Evolutionary conservation across 441 rosid species (phyloP), one percentile per base, ranked within the genome.

Genomic region (Iberis amara): DNA sequence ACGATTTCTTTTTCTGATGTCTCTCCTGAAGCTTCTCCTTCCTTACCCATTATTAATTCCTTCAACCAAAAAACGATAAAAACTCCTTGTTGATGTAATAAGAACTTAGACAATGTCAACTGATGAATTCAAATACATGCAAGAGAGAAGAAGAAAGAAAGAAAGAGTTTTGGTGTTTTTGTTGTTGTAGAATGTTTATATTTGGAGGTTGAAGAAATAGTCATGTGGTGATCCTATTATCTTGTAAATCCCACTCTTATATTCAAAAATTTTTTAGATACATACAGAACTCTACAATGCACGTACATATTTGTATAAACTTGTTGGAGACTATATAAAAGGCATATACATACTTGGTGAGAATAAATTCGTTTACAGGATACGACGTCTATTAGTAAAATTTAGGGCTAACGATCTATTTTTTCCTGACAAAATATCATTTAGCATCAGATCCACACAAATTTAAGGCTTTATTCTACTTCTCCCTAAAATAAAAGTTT

Each of bases 191-290:
- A 31, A 38, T 57, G 61, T 51, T 40, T 62, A 62, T 57, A 57
- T 52, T 45, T 68, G 46, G 73, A 52, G 47, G 7, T 32, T 55
- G 52, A 45, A 47, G 68, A 71, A 66, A 50, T 37, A 52, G 69
- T 66, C 68, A 12, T 66, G 61, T 46, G 68, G 68, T 52, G 67
- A 60, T 69, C 74, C 70, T 61, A 65, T 38, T 13, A 55, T 57
- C 59, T 45, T 65, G 65, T 51, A 44, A 57, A 44, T 44, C 59
- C 38, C 49, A 57, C 39, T 57, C 43, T 44, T 24, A 31, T 57
- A 39, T 38, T 57, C 38, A 51, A 39, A 23, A 39, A 23, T 35
- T 13, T 57, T 37, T 59, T 65, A 65, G 52, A 52, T 58, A 45
- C 55, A 43, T 39, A 28, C 8, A 10, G 21, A 30, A 28, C 14